phyloP scores from a whole-genome alignment of 2,329 filamentous ascomycete genomes.

The Colletotrichum costaricense region DNA sequence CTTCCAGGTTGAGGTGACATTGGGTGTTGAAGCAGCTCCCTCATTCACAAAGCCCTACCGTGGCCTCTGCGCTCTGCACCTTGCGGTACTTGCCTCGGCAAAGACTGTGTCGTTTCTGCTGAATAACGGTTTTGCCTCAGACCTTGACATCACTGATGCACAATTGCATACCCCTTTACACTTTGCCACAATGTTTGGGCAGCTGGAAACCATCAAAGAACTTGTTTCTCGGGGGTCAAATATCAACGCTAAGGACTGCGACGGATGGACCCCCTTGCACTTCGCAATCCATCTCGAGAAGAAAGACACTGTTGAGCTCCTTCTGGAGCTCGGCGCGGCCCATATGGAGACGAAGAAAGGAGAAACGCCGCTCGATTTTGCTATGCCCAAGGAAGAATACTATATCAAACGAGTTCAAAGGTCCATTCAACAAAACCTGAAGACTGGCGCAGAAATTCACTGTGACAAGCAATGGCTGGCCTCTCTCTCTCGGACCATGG shows the following conservation, averaged over 20 bases:
- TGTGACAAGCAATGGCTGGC: background rate
- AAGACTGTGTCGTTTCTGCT: background rate
- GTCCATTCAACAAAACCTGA: no score
- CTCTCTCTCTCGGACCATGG: background rate
- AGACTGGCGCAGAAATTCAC: background rate
- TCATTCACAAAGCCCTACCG: background rate
- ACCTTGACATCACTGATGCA: background rate
- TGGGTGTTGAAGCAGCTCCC: background rate
- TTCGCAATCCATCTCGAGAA: background rate
- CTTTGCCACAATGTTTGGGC: background rate
- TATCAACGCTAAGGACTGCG: background rate
- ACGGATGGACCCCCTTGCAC: background rate
- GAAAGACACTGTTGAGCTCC: background rate
- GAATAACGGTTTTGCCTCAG: background rate
- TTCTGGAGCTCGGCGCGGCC: slow-evolving; percentile 7
- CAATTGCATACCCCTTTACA: background rate
- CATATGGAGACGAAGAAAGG: background rate
- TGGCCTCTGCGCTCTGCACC: background rate
- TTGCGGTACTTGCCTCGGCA: background rate
- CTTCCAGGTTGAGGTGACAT: background rate
- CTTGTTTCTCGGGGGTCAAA: slow-evolving; percentile 4
- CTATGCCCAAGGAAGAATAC: background rate
- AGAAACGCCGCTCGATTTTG: slow-evolving; percentile 7
- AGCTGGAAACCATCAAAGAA: background rate
- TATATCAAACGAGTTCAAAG: background rate